These are phyloP conservation scores for Fusarium mexicanum DNA, from an alignment of 2,329 filamentous ascomycete species.

Conservation along the genomic window DNA sequence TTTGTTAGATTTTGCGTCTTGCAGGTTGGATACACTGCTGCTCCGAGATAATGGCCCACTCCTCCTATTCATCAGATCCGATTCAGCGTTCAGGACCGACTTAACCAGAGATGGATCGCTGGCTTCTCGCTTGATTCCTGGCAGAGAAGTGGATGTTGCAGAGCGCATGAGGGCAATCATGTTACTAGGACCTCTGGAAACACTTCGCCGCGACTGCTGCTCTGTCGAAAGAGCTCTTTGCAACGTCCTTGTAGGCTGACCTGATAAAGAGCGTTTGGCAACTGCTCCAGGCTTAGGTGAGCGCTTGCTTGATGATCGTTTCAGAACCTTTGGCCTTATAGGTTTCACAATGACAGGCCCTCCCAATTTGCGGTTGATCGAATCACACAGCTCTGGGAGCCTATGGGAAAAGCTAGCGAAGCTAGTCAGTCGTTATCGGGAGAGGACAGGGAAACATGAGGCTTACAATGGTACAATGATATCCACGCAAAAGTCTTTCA, in stretches of 20 bases:
- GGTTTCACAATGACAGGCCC: conserved; percentile 71
- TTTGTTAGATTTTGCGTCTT: conserved; percentile 68
- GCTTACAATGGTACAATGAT: conserved; percentile 82
- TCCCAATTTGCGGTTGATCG: conserved; percentile 79
- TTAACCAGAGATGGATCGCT: conserved; percentile 67
- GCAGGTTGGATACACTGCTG: conserved; percentile 60
- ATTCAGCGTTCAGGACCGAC: conserved; percentile 58
- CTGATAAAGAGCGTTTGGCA: conserved; percentile 57
- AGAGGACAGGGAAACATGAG: not conserved
- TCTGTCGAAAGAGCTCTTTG: conserved; percentile 72
- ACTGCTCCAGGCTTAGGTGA: conserved; percentile 63
- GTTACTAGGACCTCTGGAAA: conserved; percentile 65
- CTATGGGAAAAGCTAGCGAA: conserved; percentile 73
- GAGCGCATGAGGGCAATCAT: conserved; percentile 74
- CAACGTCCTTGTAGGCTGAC: conserved; percentile 61
- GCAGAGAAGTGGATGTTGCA: conserved; percentile 69
- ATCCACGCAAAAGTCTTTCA: conserved; percentile 82
- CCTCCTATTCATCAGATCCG: conserved; percentile 53
- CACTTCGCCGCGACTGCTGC: conserved; percentile 61
- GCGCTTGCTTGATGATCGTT: conserved; percentile 53
- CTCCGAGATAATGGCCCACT: conserved; percentile 50
- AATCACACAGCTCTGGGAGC: conserved; percentile 75
- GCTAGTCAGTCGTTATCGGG: conserved; percentile 53
- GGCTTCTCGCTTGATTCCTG: conserved; percentile 73
- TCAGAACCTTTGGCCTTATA: conserved; percentile 60